Evolutionary conservation across 495 filamentous ascomycete genomes (phyloP), one percentile per base, ranked within the genome.

Genomic region (Penicillium parvum): DNA sequence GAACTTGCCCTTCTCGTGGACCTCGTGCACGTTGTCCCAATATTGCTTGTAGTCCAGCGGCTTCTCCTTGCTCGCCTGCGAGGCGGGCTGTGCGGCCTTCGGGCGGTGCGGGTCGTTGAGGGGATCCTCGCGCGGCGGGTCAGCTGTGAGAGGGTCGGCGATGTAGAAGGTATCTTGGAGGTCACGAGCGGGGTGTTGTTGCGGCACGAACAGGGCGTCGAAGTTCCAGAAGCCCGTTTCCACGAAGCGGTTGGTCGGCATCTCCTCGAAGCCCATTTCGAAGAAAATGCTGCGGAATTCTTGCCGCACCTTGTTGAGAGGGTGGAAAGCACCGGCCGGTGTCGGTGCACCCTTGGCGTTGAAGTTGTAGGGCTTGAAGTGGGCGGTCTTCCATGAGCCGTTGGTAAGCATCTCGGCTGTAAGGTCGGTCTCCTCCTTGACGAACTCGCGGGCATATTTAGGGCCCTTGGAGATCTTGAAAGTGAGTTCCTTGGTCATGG

Each of bases 151-250:
- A 7, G 91, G 92, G 52, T 97, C 91, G 33, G 89, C 88, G 57
- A 96, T 90, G 71, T 95, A 97, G 76, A 97, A 96, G 44, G 92
- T 98, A 60, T 97, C 90, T 77, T 96, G 92, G 25, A 95, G 72
- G 57, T 96, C 92, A 53, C 92, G 87, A 46, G 92, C 90, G 22
- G 91, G 92, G 63, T 96, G 92, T 75, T 96, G 91, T 68, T 98
- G 92, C 18, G 90, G 90, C 16, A 98, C 89, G 70, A 89, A 96
- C 43, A 98, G 90, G 29, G 90, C 82, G 53, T 97, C 92, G 64
- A 97, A 97, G 67, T 96, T 96, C 85, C 91, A 98, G 82, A 96
- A 96, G 27, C 90, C 90, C 15, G 88, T 90, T 72, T 98, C 92
- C 45, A 96, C 90, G 61, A 82, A 92, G 55, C 83, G 83, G 53